Evolutionary conservation across 1,284 basidiomycete species (phyloP), one percentile per base, ranked within the genome.

Genomic region (Boletellus sp.): DNA sequence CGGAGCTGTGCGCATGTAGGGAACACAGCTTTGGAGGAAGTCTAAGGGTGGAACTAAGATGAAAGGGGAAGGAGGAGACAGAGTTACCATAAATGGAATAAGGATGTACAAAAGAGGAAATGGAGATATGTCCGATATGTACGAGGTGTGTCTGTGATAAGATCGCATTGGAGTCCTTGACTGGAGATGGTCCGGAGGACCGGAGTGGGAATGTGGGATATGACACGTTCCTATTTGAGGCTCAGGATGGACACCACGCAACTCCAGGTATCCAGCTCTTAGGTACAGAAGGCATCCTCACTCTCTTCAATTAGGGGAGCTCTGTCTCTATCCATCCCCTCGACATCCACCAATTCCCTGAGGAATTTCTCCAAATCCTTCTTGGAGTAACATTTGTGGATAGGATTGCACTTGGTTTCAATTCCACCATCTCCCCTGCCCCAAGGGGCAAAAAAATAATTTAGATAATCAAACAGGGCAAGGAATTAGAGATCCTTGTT

Each of bases 301-400:
- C 32, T 0, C 26, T 54, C 1, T 54, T 54, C 22, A 37, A 54
- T 26, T 19, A n/a, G 2, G 42, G 40, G 1, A 39, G 52, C 1
- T 53, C 48, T 3, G 36, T 53, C 12, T 53, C 52, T 1, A 53
- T 40, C 1, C 12, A 28, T n/a, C 5, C 44, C 39, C 41, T 50
- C 19, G 2, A 52, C 7, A 44, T 55, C 12, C 43, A 55, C 11
- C 11, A 28, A 13, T 8, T 22, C 22, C 22, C 22, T 22, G 22
- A 3, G 22, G 22, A 22, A 49, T 52, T 10, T n/a, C n/a, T n/a
- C n/a, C n/a, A n/a, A n/a, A n/a, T n/a, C n/a, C 43, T 55, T 18
- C 42, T 53, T 4, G 40, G 44, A 3, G 5, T 55, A 16, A 43
- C 44, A 1, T 44, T 46, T 4, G 16, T 18, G 6, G 22, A 49